Evolutionary conservation across 2,329 filamentous ascomycete species (phyloP).

Genomic region (Botrytis porri): DNA sequence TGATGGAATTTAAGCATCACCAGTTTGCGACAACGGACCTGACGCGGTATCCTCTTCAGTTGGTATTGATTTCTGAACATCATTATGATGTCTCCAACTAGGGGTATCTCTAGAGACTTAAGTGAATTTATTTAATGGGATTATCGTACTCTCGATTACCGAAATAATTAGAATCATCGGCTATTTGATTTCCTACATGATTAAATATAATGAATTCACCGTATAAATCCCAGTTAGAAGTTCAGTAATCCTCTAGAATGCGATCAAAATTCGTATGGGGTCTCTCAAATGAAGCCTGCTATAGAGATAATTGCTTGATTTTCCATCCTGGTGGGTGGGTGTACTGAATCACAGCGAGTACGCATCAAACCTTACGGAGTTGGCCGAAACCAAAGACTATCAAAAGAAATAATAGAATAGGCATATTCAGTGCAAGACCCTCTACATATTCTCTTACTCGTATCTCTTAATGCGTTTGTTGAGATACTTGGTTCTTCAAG

Average conservation of each 20-base stretch:
- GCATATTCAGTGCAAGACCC: rapidly evolving
- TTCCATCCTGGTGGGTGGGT: neutral
- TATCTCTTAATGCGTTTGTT: neutral
- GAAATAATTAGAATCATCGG: neutral
- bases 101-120: neutral
- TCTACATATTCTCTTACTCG: neutral
- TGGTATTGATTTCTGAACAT: neutral
- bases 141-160: neutral
- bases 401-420: neutral
- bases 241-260: neutral
- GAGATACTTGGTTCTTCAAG: neutral
- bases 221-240: neutral
- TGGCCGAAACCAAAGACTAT: rapidly evolving
- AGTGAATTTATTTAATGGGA: neutral
- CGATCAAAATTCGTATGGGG: neutral
- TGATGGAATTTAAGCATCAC: neutral
- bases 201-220: neutral
- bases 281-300: neutral
- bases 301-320: neutral
- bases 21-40: neutral
- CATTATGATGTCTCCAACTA: neutral
- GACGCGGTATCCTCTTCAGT: neutral
- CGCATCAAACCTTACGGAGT: neutral
- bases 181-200: neutral
- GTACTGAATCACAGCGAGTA: neutral